phyloP scores from a whole-genome alignment of 2,329 filamentous ascomycete genomes.

The Pestalotiopsis sp. region DNA sequence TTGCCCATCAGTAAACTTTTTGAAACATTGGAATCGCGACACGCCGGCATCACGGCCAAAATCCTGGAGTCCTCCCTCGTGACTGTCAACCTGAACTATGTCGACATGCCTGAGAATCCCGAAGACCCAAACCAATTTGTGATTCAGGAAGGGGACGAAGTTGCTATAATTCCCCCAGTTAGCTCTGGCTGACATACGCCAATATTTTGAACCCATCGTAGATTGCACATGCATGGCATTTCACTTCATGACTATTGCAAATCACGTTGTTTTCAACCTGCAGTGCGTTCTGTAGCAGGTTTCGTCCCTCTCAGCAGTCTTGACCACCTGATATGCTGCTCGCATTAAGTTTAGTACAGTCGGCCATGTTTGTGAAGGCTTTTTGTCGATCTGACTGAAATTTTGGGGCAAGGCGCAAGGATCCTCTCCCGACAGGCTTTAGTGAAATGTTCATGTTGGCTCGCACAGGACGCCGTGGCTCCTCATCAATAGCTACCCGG shows the following conservation, averaged over 20 bases:
- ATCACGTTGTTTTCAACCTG: too few relatives aligned
- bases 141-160: constrained; percentile 77
- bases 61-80: constrained; percentile 75
- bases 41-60: constrained; percentile 69
- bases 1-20: constrained; percentile 66
- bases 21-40: constrained; percentile 65
- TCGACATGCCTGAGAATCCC: constrained; percentile 62
- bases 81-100: constrained; percentile 80
- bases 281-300: too few relatives aligned
- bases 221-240: neutral
- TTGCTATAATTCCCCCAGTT: constrained; percentile 85
- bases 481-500: too few relatives aligned
- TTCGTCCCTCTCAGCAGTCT: too few relatives aligned
- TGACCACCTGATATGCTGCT: too few relatives aligned
- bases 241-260: neutral
- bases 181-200: constrained; percentile 70
- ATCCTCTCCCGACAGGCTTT: too few relatives aligned
- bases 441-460: too few relatives aligned
- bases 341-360: too few relatives aligned
- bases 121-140: constrained; percentile 43
- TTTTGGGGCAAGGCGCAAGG: too few relatives aligned
- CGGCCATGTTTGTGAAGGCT: too few relatives aligned
- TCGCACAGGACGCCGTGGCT: too few relatives aligned
- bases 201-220: neutral
- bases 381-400: too few relatives aligned